Percentiles rank a stretch among this genome's conserved stretches.
Evolutionary conservation across 164 flowering plant genomes (phyloP).

Genomic region (Pachysandra terminalis): DNA sequence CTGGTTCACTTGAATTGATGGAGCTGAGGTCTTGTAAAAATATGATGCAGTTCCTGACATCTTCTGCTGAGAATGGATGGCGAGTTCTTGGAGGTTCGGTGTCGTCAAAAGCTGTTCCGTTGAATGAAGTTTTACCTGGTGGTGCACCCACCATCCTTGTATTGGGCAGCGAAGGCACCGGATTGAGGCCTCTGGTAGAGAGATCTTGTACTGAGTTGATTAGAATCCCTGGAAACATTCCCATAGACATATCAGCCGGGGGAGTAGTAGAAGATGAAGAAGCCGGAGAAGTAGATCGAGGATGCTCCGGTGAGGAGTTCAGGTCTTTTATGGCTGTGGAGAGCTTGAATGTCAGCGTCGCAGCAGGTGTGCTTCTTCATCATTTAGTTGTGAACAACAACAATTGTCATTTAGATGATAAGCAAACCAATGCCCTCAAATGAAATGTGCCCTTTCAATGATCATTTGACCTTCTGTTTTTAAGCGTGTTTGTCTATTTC

Average conservation of each 20-base stretch:
- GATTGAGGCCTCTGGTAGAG: slow-evolving; percentile 93
- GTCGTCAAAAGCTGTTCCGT: slow-evolving; percentile 63
- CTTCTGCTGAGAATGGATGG: slow-evolving; percentile 91
- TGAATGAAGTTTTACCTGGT: slow-evolving; percentile 63
- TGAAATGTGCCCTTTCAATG: slow-evolving; percentile 12
- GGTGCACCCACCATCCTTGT: slow-evolving; percentile 90
- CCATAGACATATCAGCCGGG: slow-evolving; percentile 31
- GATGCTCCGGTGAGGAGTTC: slow-evolving; percentile 40
- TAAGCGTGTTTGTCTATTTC: no score
- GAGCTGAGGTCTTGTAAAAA: slow-evolving; percentile 91
- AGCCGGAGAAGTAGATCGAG: slow-evolving; percentile 20
- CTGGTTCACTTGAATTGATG: slow-evolving; percentile 89
- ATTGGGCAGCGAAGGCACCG: slow-evolving; percentile 94
- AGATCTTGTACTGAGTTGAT: slow-evolving; percentile 80
- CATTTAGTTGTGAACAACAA: slow-evolving; percentile 59
- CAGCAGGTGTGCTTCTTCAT: slow-evolving; percentile 94
- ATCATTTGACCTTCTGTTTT: not conserved
- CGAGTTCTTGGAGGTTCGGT: slow-evolving; percentile 91
- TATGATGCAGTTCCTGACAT: slow-evolving; percentile 92
- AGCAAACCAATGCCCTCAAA: slow-evolving; percentile 14
- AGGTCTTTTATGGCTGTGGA: slow-evolving; percentile 89
- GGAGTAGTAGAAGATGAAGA: slow-evolving; percentile 36
- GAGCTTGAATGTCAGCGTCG: slow-evolving; percentile 99
- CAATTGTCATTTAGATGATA: slow-evolving; percentile 13
- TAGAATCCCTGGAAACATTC: slow-evolving; percentile 65